Percentiles rank a stretch among this genome's conserved stretches.
Evolutionary conservation across 306 rosid species (phyloP).

Genomic region (Inga oerstediana): DNA sequence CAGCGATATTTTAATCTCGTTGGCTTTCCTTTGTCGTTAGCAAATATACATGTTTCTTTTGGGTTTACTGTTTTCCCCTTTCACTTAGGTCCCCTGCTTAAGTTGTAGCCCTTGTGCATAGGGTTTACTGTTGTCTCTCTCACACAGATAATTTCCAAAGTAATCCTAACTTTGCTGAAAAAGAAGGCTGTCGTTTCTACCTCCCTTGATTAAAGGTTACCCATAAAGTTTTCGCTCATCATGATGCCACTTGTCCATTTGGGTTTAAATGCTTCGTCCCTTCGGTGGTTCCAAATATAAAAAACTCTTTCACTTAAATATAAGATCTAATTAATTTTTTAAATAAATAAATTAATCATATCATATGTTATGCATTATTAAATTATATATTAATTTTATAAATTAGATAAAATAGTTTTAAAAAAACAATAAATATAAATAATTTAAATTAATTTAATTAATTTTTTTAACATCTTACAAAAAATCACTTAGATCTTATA

Average conservation of each 20-base stretch:
- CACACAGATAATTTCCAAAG: slow-evolving; percentile 24
- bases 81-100: slow-evolving; percentile 29
- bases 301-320: no score
- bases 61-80: slow-evolving; percentile 31
- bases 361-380: no score
- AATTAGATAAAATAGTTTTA: no score
- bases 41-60: not conserved
- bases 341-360: no score
- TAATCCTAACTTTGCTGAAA: slow-evolving; percentile 43
- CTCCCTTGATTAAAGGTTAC: slow-evolving; percentile 1
- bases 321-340: no score
- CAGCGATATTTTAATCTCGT: slow-evolving; percentile 45
- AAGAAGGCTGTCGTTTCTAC: slow-evolving; percentile 38
- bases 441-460: no score
- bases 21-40: slow-evolving; percentile 36
- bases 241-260: slow-evolving; percentile 37
- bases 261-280: slow-evolving; percentile 23
- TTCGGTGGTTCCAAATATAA: not conserved
- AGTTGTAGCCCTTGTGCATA: slow-evolving; percentile 25
- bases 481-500: no score
- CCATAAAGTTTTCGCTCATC: slow-evolving; percentile 22
- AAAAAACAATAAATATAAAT: no score
- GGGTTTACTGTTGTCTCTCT: slow-evolving; percentile 20
- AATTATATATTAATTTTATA: no score
- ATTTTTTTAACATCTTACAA: no score